These are phyloP conservation scores for Typha latifolia DNA, from an alignment of 176 grass and related monocot genomes.

Conservation along the genomic window DNA sequence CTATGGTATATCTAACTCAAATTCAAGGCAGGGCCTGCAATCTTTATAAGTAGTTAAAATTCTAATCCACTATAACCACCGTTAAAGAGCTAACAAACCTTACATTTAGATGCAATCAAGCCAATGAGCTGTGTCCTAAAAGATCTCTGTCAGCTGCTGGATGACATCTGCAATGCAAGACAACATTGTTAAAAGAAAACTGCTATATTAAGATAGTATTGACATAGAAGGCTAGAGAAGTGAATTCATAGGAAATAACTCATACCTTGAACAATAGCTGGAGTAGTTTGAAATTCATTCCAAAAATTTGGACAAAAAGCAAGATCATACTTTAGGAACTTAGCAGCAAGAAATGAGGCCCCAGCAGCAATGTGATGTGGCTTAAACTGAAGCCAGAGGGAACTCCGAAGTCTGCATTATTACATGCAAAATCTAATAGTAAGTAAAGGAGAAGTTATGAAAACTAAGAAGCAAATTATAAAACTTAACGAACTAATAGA, in stretches of 20 bases:
- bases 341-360: slow-evolving; percentile 75
- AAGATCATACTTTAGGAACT: slow-evolving; percentile 48
- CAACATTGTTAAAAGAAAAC: neutral
- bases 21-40: no score
- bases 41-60: no score
- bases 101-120: neutral
- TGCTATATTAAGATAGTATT: neutral
- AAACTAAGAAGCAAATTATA: neutral
- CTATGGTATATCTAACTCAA: no score
- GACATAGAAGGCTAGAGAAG: neutral
- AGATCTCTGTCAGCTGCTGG: slow-evolving; percentile 72
- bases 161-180: slow-evolving; percentile 56
- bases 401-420: slow-evolving; percentile 53
- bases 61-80: no score
- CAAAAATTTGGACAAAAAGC: slow-evolving; percentile 47
- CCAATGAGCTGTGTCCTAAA: slow-evolving; percentile 19
- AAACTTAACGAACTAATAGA: slow-evolving; percentile 9
- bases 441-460: slow-evolving; percentile 1
- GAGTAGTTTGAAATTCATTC: slow-evolving; percentile 69
- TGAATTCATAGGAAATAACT: neutral
- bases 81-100: neutral
- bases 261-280: slow-evolving; percentile 72
- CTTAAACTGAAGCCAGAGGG: slow-evolving; percentile 92
- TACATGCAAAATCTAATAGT: slow-evolving; percentile 16
- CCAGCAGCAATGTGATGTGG: slow-evolving; percentile 85